Conservation (phyloP, 345 rosid species). For the Melastoma malabathricum region DNA sequence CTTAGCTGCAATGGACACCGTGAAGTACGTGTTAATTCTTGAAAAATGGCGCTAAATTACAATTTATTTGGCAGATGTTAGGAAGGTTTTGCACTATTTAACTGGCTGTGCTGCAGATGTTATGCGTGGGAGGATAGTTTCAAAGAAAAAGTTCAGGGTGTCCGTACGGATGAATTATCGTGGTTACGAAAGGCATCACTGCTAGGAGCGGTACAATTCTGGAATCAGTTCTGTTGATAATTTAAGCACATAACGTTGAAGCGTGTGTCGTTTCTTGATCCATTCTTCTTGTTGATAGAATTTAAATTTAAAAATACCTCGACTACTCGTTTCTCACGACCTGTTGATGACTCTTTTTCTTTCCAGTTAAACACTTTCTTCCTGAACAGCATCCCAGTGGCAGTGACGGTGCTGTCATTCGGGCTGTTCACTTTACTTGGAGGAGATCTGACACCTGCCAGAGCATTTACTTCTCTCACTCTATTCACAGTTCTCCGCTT, state of each 20-base stretch:
- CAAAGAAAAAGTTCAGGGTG: constrained; percentile 67
- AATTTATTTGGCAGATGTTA: too few species aligned
- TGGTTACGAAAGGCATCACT: constrained; percentile 93
- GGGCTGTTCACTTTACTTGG: constrained; percentile 94
- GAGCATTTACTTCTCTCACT: constrained; percentile 93
- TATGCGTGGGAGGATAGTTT: constrained; percentile 99
- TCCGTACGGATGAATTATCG: constrained; percentile 75
- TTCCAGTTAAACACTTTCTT: constrained; percentile 75
- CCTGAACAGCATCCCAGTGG: constrained; percentile 81
- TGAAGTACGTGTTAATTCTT: constrained; percentile 49
- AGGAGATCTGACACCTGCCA: constrained; percentile 93
- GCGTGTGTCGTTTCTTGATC: too few species aligned
- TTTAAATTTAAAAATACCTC: too few species aligned
- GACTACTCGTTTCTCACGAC: too few species aligned
- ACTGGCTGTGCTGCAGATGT: constrained; percentile 35
- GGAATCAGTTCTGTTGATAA: neutral
- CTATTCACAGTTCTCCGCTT: constrained; percentile 94
- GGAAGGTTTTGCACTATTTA: neutral
- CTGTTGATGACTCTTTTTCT: too few species aligned
- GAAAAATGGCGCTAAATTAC: constrained; percentile 1
- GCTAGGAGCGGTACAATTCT: constrained; percentile 63
- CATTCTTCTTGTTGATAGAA: too few species aligned
- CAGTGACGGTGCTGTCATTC: constrained; percentile 85
- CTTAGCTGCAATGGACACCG: constrained; percentile 98
- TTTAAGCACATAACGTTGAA: too few species aligned